Evolutionary conservation across 169 alveolate species (phyloP).

Genomic region (Perkinsus olseni): DNA sequence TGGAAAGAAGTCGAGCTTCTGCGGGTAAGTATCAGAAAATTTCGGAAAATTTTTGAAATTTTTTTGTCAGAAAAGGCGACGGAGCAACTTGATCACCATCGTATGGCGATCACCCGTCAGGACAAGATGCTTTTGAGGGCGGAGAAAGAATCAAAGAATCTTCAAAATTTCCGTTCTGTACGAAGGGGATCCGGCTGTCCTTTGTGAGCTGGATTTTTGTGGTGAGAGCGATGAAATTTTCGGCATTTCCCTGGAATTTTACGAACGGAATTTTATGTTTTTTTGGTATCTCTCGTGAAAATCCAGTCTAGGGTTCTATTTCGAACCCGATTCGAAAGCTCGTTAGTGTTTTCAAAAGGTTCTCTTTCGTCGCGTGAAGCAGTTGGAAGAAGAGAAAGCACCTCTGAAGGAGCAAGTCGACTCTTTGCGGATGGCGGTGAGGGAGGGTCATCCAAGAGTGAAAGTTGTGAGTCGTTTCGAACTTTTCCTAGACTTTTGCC

Average conservation of each 20-base stretch:
- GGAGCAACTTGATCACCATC: background rate
- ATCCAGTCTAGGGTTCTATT: too few species aligned
- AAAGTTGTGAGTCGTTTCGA: too few species aligned
- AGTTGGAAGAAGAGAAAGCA: background rate
- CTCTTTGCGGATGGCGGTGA: background rate
- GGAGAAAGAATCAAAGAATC: background rate
- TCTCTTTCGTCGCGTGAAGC: background rate
- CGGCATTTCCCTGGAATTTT: too few species aligned
- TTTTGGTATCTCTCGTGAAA: background rate
- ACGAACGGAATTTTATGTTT: too few species aligned
- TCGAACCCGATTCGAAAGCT: too few species aligned
- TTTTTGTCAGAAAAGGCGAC: background rate
- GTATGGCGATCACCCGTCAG: background rate
- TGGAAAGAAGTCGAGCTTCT: background rate
- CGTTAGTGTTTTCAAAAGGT: background rate
- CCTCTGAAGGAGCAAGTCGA: background rate
- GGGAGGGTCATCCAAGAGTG: too few species aligned
- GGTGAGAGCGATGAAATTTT: too few species aligned
- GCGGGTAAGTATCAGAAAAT: background rate
- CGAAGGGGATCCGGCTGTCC: too few species aligned
- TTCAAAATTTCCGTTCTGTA: background rate
- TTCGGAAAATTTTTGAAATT: background rate
- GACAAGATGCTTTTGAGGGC: background rate
- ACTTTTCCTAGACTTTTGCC: too few species aligned
- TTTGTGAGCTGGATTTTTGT: too few species aligned